A percentile compares a stretch with the other conserved stretches of the same genome.
Evolutionary conservation across 2,329 filamentous ascomycete species (phyloP).

Genomic region (Paramyrothecium sp.): DNA sequence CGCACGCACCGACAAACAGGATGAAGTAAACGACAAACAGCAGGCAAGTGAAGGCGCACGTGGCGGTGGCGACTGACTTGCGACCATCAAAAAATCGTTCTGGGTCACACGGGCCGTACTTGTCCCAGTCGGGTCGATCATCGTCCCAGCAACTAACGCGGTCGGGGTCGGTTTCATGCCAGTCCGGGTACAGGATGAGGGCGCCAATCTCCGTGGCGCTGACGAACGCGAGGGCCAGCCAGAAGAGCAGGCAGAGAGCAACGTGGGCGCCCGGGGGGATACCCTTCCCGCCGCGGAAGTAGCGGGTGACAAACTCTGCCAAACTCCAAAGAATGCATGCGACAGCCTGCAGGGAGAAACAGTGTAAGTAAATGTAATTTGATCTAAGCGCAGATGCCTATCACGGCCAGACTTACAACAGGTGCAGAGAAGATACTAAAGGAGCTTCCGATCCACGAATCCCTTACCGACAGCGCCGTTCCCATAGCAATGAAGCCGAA

Average conservation of each 20-base stretch:
- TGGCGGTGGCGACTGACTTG: slow-evolving; percentile 12
- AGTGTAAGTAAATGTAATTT: not conserved
- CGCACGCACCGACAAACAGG: slow-evolving; percentile 38
- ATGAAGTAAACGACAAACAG: slow-evolving; percentile 31
- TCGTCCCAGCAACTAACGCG: slow-evolving; percentile 9
- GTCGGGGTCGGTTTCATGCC: slow-evolving; percentile 6
- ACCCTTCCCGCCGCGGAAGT: slow-evolving; percentile 26
- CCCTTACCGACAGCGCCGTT: slow-evolving; percentile 17
- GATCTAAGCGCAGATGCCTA: not conserved
- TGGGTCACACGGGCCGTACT: slow-evolving; percentile 4
- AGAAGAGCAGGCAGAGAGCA: slow-evolving; percentile 39
- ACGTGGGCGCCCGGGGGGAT: slow-evolving; percentile 45
- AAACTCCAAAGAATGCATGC: slow-evolving; percentile 31
- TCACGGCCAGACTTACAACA: slow-evolving; percentile 11
- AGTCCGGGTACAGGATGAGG: slow-evolving; percentile 6
- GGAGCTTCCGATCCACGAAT: too few relatives aligned
- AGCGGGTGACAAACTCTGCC: slow-evolving; percentile 36
- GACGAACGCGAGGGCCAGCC: slow-evolving; percentile 28
- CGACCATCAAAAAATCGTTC: slow-evolving; percentile 3
- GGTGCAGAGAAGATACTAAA: slow-evolving; percentile 10
- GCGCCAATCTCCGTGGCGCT: slow-evolving; percentile 20
- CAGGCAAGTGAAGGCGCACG: slow-evolving; percentile 19
- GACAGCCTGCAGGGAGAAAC: slow-evolving; percentile 23
- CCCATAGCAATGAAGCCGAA: slow-evolving; percentile 22
- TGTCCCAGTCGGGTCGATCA: slow-evolving; percentile 3